These are phyloP conservation scores for Caulochytrium protostelioides DNA, from an alignment of 371 early-diverging fungal genomes.

Conservation along the genomic window DNA sequence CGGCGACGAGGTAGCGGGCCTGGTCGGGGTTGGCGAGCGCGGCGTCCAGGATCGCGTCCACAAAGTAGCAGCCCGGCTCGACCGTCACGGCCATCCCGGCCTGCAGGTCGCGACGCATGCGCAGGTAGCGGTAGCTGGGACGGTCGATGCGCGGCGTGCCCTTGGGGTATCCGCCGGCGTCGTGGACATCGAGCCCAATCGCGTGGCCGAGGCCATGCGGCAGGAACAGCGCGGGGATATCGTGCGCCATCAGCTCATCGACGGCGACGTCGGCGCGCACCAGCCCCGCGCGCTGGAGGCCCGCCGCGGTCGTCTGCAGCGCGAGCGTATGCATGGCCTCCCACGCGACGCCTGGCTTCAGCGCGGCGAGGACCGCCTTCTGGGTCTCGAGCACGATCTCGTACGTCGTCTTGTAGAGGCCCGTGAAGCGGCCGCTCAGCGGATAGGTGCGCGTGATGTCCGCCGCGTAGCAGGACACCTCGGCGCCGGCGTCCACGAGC, in stretches of 20 bases:
- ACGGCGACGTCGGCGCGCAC: constrained; percentile 31
- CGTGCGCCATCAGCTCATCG: constrained; percentile 39
- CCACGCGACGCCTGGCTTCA: constrained; percentile 66
- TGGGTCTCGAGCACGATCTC: constrained; percentile 66
- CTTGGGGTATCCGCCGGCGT: constrained; percentile 66
- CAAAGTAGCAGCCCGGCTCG: constrained; percentile 58
- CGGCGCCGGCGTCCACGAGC: constrained; percentile 74
- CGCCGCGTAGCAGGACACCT: constrained; percentile 53
- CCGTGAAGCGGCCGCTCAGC: constrained; percentile 50
- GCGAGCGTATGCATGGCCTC: constrained; percentile 72
- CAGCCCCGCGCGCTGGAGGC: constrained; percentile 28
- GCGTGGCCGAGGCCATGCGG: constrained; percentile 58
- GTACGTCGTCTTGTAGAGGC: constrained; percentile 54
- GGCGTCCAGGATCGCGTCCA: constrained; percentile 15
- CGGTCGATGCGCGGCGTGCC: constrained; percentile 52
- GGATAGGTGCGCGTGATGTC: constrained; percentile 85
- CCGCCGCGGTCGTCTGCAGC: constrained; percentile 43
- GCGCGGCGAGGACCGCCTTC: constrained; percentile 32
- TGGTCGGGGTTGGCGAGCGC: constrained; percentile 25
- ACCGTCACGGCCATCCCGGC: constrained; percentile 67
- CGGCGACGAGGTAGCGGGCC: constrained; percentile 44
- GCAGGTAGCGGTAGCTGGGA: constrained; percentile 63
- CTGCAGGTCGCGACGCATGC: constrained; percentile 58
- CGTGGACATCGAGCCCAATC: constrained; percentile 51
- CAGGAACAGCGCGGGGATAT: constrained; percentile 66